Evolutionary conservation across 2,329 filamentous ascomycete species (phyloP), one percentile per base, ranked within the genome.

Genomic region (Botrytis paeoniae): DNA sequence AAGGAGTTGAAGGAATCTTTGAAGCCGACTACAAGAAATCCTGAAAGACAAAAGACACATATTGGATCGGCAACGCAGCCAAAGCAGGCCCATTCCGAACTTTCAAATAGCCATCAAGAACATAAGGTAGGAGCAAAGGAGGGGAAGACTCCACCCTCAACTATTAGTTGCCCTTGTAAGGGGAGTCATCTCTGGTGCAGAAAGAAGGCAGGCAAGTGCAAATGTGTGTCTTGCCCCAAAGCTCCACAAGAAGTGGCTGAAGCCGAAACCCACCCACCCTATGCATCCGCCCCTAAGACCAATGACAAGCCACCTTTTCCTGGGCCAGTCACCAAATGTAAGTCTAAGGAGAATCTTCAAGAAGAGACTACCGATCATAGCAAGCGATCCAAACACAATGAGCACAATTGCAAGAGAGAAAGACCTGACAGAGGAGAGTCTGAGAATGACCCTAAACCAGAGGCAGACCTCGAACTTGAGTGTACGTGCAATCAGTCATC

Each of bases 161-260:
- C 20, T 25, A 45, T 48, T 25, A 35, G 48, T 43, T 72, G 70
- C 32, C 57, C 64, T 43, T 72, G 70, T 51, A 72, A 72, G 32
- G 41, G 63, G 69, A 71, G 61, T 43, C 70, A 71, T 35, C 48
- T 71, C 35, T 57, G 61, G 70, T 71, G 70, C 45, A 64, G 70
- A 45, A 65, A 71, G 45, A 64, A 51, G 35, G 10, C 45, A 18
- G 70, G 70, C 18, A 66, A 25, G 22, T 71, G 70, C 29, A 57
- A 29, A 16, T 71, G 70, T 65, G 32, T 48, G 41, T 71, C 70
- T 35, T 71, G 70, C 48, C 61, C 70, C n/a, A 71, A 71, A 57
- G 70, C 43, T 41, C 37, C 45, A 22, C 65, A 69, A 29, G 35
- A 57, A 57, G 48, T 41, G 35, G 37, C 22, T 32, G 37, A 41